A percentile compares a stretch with the other conserved stretches of the same genome.
Conservation (phyloP, 164 flowering plant genomes). For the Chimonanthus praecox region DNA sequence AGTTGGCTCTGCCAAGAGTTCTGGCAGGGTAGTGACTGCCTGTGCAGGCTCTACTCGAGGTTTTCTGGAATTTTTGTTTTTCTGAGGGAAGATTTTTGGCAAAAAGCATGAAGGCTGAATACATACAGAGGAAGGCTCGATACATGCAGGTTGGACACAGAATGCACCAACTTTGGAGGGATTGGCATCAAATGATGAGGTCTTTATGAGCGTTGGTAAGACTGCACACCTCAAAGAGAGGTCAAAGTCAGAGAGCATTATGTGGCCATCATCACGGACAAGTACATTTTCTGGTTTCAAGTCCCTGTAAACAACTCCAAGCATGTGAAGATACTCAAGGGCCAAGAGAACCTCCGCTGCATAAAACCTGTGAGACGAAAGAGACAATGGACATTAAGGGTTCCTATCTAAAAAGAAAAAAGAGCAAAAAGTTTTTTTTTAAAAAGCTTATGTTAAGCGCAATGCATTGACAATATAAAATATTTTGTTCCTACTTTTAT, state of each 20-base stretch:
- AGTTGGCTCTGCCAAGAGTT: slow-evolving; percentile 63
- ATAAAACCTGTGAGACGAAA: slow-evolving; percentile 57
- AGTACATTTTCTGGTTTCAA: slow-evolving; percentile 92
- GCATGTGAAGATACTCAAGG: slow-evolving; percentile 92
- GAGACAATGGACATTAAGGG: neutral
- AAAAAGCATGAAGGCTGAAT: slow-evolving; percentile 91
- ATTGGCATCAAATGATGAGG: slow-evolving; percentile 41
- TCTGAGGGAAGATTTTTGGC: slow-evolving; percentile 67
- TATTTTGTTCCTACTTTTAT: neutral
- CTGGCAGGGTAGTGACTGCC: slow-evolving; percentile 33
- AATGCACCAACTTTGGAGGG: slow-evolving; percentile 58
- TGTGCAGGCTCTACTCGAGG: slow-evolving; percentile 39
- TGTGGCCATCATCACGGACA: slow-evolving; percentile 93
- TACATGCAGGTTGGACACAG: slow-evolving; percentile 88
- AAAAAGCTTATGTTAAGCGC: neutral
- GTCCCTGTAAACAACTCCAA: slow-evolving; percentile 89
- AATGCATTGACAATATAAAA: neutral
- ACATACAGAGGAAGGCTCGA: slow-evolving; percentile 75
- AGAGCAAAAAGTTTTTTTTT: too few relatives aligned
- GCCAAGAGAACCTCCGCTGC: slow-evolving; percentile 91
- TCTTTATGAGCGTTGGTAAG: slow-evolving; percentile 70
- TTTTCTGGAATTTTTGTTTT: slow-evolving; percentile 49
- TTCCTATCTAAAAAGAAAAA: too few relatives aligned
- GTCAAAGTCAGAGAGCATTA: slow-evolving; percentile 92
- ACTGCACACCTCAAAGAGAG: slow-evolving; percentile 81